Base-by-base conservation (phyloP, 2,329 filamentous ascomycete species). In the Dactylellina haptotyla region DNA sequence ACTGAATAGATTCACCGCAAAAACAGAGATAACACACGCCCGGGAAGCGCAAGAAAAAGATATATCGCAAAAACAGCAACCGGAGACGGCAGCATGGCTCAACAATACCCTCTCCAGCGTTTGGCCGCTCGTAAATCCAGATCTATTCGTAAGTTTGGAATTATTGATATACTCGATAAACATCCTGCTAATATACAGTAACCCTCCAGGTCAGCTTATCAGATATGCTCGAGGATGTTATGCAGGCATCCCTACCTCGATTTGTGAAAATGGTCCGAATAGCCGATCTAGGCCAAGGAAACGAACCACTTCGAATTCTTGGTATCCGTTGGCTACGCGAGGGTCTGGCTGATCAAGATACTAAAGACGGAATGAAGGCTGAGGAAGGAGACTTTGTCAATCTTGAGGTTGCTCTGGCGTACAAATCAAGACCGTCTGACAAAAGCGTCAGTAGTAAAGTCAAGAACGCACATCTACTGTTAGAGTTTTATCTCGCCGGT, bases 341-440 rank as follows among this genome's bases (percentile, higher is more conserved):
- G 1, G 89, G 88, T 23, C 89, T 89, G 10, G 89, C 89, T 3
- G 80, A 81, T 25, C 78, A 82, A 25, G 80, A 82, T 14, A 18
- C 61, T 14, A 81, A 83, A 75, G 84, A 88, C 76, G 88, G 88
- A 0, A 89, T 91, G 88, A 87, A 90, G 77, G 89, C 88, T 1
- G 90, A 92, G 79, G 89, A 92, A 78, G 90, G 90, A 9, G 89
- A 92, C 75, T 92, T 92, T 77, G 85, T 92, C 79, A 93, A 93
- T 77, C 81, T 93, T 58, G 90, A 93, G 78, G 82, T 92, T 14
- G 89, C 89, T 0, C 89, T 93, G 77, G 88, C 90, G 1, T 93
- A 93, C 79, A 84, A 75, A 53, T 76, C 75, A 10, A 50, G 63
- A n/a, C 73, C 70, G 8, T 76, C 76, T 18, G 59, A 72, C 10